These are phyloP conservation scores for Jackrogersella multiformis DNA, from an alignment of 495 filamentous ascomycete genomes.

Conservation along the genomic window DNA sequence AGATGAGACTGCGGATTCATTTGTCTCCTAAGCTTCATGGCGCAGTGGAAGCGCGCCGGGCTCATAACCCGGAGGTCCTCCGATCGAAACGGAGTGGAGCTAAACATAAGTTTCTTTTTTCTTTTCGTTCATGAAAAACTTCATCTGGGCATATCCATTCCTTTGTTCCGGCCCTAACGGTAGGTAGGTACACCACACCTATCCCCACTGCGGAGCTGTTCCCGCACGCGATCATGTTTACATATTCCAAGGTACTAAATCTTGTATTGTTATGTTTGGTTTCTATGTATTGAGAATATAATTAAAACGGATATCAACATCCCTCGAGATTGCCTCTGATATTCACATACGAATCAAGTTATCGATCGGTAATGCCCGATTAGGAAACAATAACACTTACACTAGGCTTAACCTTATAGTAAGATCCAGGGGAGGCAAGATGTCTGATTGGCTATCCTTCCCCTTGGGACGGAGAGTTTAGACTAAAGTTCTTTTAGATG, in stretches of 20 bases:
- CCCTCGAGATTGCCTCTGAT: background rate
- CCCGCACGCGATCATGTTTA: background rate
- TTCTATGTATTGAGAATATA: background rate
- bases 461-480: conserved; percentile 2
- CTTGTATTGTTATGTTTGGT: background rate
- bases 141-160: conserved; percentile 14
- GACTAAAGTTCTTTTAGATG: background rate
- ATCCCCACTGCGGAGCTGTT: conserved; percentile 19
- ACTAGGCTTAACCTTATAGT: conserved; percentile 1
- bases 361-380: background rate
- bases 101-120: conserved; percentile 41
- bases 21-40: conserved; percentile 47
- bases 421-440: background rate
- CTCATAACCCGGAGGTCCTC: conserved; percentile 61
- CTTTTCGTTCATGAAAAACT: conserved; percentile 15
- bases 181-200: too few relatives aligned
- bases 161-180: background rate
- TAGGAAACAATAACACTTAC: background rate
- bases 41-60: conserved; percentile 59
- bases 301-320: too few relatives aligned
- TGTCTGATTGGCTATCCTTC: conserved; percentile 13
- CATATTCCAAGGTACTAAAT: too few relatives aligned
- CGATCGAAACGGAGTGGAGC: conserved; percentile 57
- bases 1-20: background rate
- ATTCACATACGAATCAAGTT: background rate